A percentile compares a stretch with the other conserved stretches of the same genome.
Conservation (phyloP, 371 early-diverging fungal species). For the Saksenaea oblongispora region DNA sequence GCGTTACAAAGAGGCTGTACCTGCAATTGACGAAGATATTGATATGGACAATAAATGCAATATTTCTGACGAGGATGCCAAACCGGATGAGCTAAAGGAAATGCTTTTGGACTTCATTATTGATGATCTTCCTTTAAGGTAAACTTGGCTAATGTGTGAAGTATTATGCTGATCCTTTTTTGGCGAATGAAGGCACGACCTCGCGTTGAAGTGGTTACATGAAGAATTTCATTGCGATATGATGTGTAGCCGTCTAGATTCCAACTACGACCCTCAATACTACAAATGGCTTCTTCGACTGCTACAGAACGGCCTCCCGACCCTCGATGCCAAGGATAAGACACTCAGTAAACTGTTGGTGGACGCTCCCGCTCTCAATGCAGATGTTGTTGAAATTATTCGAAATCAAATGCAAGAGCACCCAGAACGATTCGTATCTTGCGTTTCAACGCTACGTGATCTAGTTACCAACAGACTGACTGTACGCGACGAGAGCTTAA, state of each 20-base stretch:
- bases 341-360: slow-evolving; percentile 37
- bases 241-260: slow-evolving; percentile 6
- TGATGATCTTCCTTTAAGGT: slow-evolving; percentile 34
- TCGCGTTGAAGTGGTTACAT: slow-evolving; percentile 48
- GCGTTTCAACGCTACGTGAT: slow-evolving; percentile 40
- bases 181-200: slow-evolving; percentile 26
- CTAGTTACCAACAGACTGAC: slow-evolving; percentile 32
- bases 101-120: slow-evolving; percentile 39
- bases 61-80: slow-evolving; percentile 7
- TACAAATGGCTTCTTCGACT: slow-evolving; percentile 38
- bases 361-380: slow-evolving; percentile 45
- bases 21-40: neutral
- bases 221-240: slow-evolving; percentile 38
- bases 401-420: slow-evolving; percentile 29
- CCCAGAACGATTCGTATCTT: slow-evolving; percentile 43
- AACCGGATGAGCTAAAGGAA: slow-evolving; percentile 25
- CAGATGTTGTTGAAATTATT: slow-evolving; percentile 26
- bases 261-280: slow-evolving; percentile 27
- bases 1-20: neutral
- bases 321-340: slow-evolving; percentile 41
- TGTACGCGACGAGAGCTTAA: slow-evolving; percentile 30
- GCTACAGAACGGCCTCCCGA: slow-evolving; percentile 30
- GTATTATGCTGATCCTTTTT: neutral
- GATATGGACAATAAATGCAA: slow-evolving; percentile 7
- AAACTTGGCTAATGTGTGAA: neutral